Percentiles rank a stretch among this genome's conserved stretches.
Evolutionary conservation across 2,329 filamentous ascomycete genomes (phyloP).

Genomic region (Mycogone perniciosa): DNA sequence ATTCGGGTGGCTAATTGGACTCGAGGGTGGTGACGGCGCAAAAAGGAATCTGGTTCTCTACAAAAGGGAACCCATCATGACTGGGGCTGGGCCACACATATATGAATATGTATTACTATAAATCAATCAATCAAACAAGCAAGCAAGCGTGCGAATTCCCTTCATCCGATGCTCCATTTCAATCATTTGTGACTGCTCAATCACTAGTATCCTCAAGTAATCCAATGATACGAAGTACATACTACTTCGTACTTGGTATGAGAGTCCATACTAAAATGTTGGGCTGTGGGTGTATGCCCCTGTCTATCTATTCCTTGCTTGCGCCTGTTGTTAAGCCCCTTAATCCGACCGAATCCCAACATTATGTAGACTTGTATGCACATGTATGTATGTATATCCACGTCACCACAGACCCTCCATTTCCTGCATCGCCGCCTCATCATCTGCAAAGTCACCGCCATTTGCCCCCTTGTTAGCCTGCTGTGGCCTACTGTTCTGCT

Average conservation of each 20-base stretch:
- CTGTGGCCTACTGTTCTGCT: not conserved
- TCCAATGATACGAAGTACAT: no score
- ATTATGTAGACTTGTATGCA: no score
- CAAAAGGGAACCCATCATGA: constrained; percentile 1
- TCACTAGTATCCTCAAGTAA: no score
- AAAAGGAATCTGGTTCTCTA: constrained; percentile 6
- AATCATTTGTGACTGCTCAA: not conserved
- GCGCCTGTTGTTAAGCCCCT: no score
- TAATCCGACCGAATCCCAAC: no score
- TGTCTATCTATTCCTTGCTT: no score
- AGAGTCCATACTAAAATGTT: no score
- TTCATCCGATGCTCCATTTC: not conserved
- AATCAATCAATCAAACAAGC: not conserved
- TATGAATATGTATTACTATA: constrained; percentile 7
- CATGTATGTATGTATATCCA: not conserved
- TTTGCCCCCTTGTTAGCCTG: constrained; percentile 1
- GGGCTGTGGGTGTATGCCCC: no score
- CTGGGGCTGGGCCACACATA: not conserved
- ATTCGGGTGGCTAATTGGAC: constrained; percentile 9
- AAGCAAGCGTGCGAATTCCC: constrained; percentile 5
- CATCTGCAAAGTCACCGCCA: constrained; percentile 47
- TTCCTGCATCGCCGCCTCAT: constrained; percentile 62
- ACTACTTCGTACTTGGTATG: no score
- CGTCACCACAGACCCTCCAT: constrained; percentile 50
- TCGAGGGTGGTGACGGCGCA: constrained; percentile 10